A percentile compares a stretch with the other conserved stretches of the same genome.
phyloP scores from a whole-genome alignment of 345 rosid genomes.

The Salix arbutifolia region DNA sequence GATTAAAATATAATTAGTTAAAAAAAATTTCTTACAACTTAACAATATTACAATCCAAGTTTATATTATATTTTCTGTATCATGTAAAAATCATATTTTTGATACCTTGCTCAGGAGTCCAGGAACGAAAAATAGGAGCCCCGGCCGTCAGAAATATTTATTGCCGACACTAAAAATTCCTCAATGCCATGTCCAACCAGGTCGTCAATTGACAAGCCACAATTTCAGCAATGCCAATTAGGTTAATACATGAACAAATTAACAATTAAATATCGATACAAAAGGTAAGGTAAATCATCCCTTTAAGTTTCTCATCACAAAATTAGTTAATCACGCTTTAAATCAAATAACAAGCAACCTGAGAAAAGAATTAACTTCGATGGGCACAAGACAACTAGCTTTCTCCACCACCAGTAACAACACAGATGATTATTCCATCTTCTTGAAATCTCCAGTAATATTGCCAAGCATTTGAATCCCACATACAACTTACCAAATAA shows the following conservation, averaged over 20 bases:
- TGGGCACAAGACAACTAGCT: constrained; percentile 1
- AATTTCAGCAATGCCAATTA: not conserved
- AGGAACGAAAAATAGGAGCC: not conserved
- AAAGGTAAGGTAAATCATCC: not conserved
- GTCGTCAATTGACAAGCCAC: not conserved
- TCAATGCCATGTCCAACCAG: not conserved
- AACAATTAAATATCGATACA: not conserved
- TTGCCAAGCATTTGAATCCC: not conserved
- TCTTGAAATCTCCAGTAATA: constrained; percentile 6
- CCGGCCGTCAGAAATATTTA: not conserved
- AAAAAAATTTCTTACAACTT: too few relatives aligned
- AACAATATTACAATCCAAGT: too few relatives aligned
- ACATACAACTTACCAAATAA: constrained; percentile 1
- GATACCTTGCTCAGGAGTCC: not conserved
- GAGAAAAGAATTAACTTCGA: constrained; percentile 11
- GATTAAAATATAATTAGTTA: too few relatives aligned
- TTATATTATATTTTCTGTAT: too few relatives aligned
- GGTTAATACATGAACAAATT: not conserved
- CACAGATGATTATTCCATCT: constrained; percentile 12
- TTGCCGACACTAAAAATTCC: not conserved
- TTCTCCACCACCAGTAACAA: constrained; percentile 22
- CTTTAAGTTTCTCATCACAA: constrained; percentile 1
- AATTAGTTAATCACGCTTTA: constrained; percentile 4
- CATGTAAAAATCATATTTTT: too few relatives aligned
- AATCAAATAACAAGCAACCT: constrained; percentile 12